phyloP scores from a whole-genome alignment of 106 monocot species.

The Xerophyta viscosa region DNA sequence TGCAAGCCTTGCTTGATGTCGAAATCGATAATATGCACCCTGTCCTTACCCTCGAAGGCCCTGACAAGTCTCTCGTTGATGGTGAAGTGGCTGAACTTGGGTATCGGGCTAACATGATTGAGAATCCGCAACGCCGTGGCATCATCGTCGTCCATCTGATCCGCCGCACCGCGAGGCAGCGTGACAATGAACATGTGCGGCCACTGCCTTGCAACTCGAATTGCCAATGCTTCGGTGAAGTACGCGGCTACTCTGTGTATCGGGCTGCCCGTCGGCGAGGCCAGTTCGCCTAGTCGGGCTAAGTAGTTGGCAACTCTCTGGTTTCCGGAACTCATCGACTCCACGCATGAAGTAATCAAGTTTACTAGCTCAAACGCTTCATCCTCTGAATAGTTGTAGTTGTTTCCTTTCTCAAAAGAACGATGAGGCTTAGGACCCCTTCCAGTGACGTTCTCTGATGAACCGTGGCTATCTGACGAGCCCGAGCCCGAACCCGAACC shows the following conservation, averaged over 20 bases:
- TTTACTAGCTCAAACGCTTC: conserved; percentile 56
- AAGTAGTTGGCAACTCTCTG: conserved; percentile 44
- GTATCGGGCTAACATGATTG: conserved; percentile 54
- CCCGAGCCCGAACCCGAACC: conserved; percentile 36
- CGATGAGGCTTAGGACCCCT: neutral
- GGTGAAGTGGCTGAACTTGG: conserved; percentile 70
- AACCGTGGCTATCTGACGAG: conserved; percentile 11
- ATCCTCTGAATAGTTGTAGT: conserved; percentile 16
- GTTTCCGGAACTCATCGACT: conserved; percentile 38
- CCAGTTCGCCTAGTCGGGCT: conserved; percentile 52
- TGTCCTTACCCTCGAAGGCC: conserved; percentile 55
- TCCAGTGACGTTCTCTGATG: conserved; percentile 1
- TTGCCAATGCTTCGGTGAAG: conserved; percentile 64
- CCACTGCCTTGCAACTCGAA: conserved; percentile 41
- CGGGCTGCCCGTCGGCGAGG: conserved; percentile 42
- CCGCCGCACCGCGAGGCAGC: conserved; percentile 27
- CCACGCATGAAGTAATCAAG: conserved; percentile 51
- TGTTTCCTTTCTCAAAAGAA: neutral
- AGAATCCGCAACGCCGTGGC: conserved; percentile 47
- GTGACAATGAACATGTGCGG: conserved; percentile 51
- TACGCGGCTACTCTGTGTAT: conserved; percentile 62
- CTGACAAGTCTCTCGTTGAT: conserved; percentile 55
- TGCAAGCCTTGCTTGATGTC: conserved; percentile 87
- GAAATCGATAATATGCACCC: conserved; percentile 80
- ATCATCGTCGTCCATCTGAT: conserved; percentile 20